Evolutionary conservation across 768 basidiomycete species (phyloP), one percentile per base, ranked within the genome.

Genomic region (Leccinellum rugosiceps): DNA sequence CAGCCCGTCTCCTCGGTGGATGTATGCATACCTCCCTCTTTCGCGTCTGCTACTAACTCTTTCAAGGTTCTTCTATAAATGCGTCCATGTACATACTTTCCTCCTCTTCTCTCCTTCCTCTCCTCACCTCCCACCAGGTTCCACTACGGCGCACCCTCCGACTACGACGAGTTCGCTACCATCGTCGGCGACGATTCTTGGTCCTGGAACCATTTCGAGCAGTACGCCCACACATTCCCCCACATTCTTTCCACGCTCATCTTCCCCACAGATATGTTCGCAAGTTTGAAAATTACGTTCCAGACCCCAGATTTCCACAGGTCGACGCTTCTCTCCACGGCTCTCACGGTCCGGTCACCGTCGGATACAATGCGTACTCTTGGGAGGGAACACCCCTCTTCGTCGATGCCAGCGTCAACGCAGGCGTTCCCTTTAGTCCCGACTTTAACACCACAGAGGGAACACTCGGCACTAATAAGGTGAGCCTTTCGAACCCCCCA

Each of bases 1-100:
- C 52, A 88, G 87, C 73, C 1, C 88, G 83, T 64, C 74, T 90
- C 67, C 78, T 91, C 6, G 88, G 88, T 23, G 88, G 88, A 65
- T 90, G 88, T 86, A 65, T 69, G 84, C 75, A 4, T 11, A 25
- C 35, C n/a, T 23, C 28, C n/a, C 30, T 23, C 31, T 6, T 58
- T 35, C 51, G n/a, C 7, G 0, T 4, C 25, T 11, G 5, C 49
- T 46, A 3, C 46, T 11, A 49, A 6, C 35, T 15, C 17, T 13
- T 23, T 13, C 43, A 55, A 86, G 83, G 83, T 55, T 84, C 85
- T 4, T 77, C 84, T 2, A 80, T 88, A 48, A 90, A 90, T 62
- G 87, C 87, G 1, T 69, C 72, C 68, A 76, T 82, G 80, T 76
- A 55, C 13, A 65, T 59, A 35, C 3, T 6, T 17, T 9, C 50